phyloP scores from a whole-genome alignment of 2,329 filamentous ascomycete species.

The Neophaeococcomyces mojaviensis region DNA sequence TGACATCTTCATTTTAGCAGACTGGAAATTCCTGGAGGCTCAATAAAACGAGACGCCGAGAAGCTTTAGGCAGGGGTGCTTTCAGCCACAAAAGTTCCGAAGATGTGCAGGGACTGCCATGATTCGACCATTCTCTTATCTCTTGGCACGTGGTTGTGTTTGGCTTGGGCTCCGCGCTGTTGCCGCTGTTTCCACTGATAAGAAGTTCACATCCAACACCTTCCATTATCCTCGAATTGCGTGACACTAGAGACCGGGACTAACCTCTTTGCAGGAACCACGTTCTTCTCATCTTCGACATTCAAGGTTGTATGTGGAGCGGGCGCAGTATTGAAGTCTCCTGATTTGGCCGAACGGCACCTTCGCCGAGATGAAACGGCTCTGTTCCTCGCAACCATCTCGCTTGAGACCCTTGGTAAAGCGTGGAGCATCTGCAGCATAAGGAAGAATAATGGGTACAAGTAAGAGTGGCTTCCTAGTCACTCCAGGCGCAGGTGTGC shows the following conservation, averaged over 20 bases:
- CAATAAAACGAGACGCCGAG: no score
- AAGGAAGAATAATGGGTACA: background rate
- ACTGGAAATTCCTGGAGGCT: no score
- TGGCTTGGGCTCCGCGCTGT: background rate
- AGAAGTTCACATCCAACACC: background rate
- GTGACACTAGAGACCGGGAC: background rate
- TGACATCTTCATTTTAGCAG: no score
- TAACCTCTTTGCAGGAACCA: slow-evolving; percentile 1
- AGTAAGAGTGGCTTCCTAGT: background rate
- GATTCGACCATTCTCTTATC: slow-evolving; percentile 2
- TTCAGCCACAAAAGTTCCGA: no score
- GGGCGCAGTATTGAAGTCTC: background rate
- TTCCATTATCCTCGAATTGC: background rate
- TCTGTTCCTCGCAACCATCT: background rate
- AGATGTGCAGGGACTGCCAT: background rate
- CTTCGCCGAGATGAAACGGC: slow-evolving; percentile 3
- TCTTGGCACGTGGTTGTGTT: no score
- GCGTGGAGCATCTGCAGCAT: background rate
- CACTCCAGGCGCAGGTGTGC: background rate
- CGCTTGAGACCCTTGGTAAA: background rate
- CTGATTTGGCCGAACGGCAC: slow-evolving; percentile 1
- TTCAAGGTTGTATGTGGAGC: background rate
- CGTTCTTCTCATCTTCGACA: background rate
- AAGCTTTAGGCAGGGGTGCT: no score
- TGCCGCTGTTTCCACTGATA: slow-evolving; percentile 4